These are phyloP conservation scores for Alternaria viburni DNA, from an alignment of 2,329 filamentous ascomycete species.

Conservation along the genomic window DNA sequence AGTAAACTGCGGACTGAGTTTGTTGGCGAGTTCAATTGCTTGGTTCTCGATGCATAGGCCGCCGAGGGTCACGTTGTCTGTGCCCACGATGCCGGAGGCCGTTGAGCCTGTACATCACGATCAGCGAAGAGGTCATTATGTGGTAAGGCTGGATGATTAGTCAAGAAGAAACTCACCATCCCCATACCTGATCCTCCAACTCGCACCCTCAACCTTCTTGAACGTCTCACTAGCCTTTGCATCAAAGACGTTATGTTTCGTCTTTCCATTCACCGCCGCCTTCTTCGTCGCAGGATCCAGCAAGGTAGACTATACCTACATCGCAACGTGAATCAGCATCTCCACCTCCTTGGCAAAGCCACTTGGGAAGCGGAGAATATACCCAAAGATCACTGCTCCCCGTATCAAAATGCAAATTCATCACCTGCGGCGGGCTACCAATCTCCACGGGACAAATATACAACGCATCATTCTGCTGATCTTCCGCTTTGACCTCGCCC, in stretches of 20 bases:
- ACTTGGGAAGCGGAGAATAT: too few relatives aligned
- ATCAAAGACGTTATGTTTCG: conserved; percentile 61
- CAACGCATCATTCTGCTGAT: conserved; percentile 70
- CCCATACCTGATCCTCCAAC: conserved; percentile 72
- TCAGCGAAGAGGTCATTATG: not conserved
- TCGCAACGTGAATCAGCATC: too few relatives aligned
- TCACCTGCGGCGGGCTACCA: conserved; percentile 67
- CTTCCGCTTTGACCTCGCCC: conserved; percentile 64
- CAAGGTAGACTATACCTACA: not conserved
- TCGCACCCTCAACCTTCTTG: conserved; percentile 55
- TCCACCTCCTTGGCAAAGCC: too few relatives aligned
- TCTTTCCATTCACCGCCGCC: conserved; percentile 56
- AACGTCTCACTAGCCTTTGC: conserved; percentile 67
- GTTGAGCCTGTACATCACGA: not conserved
- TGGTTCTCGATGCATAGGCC: conserved; percentile 67
- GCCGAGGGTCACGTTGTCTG: conserved; percentile 67
- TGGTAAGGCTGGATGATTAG: too few relatives aligned
- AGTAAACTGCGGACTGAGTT: conserved; percentile 64
- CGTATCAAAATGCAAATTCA: conserved; percentile 71
- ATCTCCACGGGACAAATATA: conserved; percentile 70
- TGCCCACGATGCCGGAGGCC: conserved; percentile 54
- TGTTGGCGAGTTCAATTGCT: conserved; percentile 68
- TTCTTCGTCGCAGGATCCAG: conserved; percentile 47
- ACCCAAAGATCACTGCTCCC: conserved; percentile 74
- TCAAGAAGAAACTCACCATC: conserved; percentile 52